Conservation (phyloP, 768 basidiomycete genomes). For the Leccinellum albellum region DNA sequence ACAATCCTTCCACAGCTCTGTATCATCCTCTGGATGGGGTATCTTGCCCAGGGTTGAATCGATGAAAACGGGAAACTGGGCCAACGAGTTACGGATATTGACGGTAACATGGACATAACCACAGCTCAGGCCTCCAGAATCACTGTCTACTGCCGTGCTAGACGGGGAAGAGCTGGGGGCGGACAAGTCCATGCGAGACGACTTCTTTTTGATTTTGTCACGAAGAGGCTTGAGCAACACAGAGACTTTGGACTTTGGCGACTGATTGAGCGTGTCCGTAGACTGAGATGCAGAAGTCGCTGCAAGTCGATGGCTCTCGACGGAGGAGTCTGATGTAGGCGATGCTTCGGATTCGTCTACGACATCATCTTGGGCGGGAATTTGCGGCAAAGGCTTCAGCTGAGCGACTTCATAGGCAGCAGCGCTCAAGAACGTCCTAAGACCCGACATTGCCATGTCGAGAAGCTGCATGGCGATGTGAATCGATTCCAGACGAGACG, state of each 20-base stretch:
- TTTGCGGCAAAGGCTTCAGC: constrained; percentile 24
- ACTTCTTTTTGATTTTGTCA: constrained; percentile 1
- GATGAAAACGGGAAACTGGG: constrained; percentile 25
- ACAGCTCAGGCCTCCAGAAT: constrained; percentile 8
- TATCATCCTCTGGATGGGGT: constrained; percentile 27
- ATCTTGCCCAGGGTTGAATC: constrained; percentile 28
- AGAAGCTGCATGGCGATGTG: constrained; percentile 23
- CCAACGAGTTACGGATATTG: constrained; percentile 27
- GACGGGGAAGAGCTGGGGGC: constrained; percentile 10
- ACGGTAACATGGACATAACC: constrained; percentile 25
- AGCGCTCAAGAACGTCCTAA: constrained; percentile 31
- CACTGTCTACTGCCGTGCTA: constrained; percentile 20
- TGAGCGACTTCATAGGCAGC: constrained; percentile 29
- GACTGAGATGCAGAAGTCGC: constrained; percentile 1
- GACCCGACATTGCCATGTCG: constrained; percentile 29
- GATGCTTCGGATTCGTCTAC: constrained; percentile 1
- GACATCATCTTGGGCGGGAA: constrained; percentile 11
- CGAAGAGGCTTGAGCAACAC: constrained; percentile 17
- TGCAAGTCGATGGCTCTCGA: not conserved
- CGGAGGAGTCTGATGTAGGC: constrained; percentile 3
- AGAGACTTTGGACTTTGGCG: constrained; percentile 11
- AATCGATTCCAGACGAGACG: constrained; percentile 11
- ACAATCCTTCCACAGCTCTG: constrained; percentile 28
- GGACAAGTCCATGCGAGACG: constrained; percentile 3
- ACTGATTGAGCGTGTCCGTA: not conserved